Conservation (phyloP, 1,284 basidiomycete genomes). For the Boletellus sp. region DNA sequence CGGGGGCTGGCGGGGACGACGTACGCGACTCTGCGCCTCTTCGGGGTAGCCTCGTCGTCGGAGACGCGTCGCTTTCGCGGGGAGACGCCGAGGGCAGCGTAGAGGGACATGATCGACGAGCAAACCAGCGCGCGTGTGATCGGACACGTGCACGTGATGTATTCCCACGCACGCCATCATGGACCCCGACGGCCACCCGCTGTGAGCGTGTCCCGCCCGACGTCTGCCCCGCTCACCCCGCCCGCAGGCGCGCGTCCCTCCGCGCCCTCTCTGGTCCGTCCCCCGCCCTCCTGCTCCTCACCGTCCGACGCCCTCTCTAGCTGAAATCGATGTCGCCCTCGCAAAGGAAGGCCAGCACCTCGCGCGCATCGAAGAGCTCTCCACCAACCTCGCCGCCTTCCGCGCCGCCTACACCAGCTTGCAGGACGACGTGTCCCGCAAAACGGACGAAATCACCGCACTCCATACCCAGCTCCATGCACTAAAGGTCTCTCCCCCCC, state of each 20-base stretch:
- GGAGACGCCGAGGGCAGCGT: constrained; percentile 42
- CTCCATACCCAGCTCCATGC: constrained; percentile 25
- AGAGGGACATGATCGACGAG: constrained; percentile 19
- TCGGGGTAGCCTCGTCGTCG: constrained; percentile 62
- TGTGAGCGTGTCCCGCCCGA: constrained; percentile 7
- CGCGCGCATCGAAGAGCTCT: constrained; percentile 21
- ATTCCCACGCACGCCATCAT: constrained; percentile 27
- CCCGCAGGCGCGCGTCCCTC: constrained; percentile 8
- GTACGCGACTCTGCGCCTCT: constrained; percentile 58
- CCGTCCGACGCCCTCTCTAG: constrained; percentile 10
- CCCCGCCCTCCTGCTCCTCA: neutral
- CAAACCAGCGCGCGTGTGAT: constrained; percentile 17
- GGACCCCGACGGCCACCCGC: constrained; percentile 23
- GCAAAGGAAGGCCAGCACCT: constrained; percentile 23
- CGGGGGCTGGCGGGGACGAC: constrained; percentile 18
- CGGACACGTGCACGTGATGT: constrained; percentile 30
- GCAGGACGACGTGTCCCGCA: constrained; percentile 20
- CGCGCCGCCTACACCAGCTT: constrained; percentile 22
- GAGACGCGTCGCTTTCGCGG: constrained; percentile 59
- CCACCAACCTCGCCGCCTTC: constrained; percentile 25
- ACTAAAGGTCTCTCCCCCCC: constrained; percentile 17
- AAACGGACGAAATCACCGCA: constrained; percentile 10
- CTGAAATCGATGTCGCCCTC: constrained; percentile 28
- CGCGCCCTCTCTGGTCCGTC: constrained; percentile 19
- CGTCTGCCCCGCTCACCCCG: neutral